Conservation (phyloP, 441 rosid species). For the Erodium chrysanthum region DNA sequence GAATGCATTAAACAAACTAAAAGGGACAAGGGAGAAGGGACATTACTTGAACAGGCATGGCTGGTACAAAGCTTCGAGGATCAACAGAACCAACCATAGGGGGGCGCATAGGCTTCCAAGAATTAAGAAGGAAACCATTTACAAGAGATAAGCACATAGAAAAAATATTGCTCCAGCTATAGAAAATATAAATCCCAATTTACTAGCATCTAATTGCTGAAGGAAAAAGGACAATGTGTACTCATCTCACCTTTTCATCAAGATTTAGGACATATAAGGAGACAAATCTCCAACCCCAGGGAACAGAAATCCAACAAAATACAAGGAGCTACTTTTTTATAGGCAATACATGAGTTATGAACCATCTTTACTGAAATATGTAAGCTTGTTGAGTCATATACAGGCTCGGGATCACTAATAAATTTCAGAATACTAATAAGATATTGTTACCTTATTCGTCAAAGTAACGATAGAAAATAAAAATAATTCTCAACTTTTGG, state of each 20-base stretch:
- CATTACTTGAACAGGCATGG: constrained; percentile 63
- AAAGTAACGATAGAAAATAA: neutral
- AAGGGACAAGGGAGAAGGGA: constrained; percentile 17
- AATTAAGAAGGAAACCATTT: constrained; percentile 13
- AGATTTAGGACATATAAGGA: neutral
- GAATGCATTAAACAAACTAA: constrained; percentile 2
- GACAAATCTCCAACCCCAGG: neutral
- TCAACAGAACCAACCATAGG: constrained; percentile 50
- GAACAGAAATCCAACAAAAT: neutral
- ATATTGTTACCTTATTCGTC: neutral
- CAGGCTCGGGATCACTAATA: neutral
- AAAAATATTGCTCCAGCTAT: constrained; percentile 8
- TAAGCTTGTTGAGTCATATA: neutral
- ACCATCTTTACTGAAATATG: neutral
- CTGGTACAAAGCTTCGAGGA: constrained; percentile 54
- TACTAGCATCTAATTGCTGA: constrained; percentile 1
- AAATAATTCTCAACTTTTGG: neutral
- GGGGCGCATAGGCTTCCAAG: constrained; percentile 47
- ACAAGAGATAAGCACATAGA: constrained; percentile 16
- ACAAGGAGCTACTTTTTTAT: neutral
- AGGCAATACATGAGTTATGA: neutral
- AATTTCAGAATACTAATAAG: neutral
- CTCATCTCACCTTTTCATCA: neutral
- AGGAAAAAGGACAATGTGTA: neutral
- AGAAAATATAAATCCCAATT: neutral